These are phyloP conservation scores for Fraxinus sp. DNA, from an alignment of 305 asterid species.

Conservation along the genomic window DNA sequence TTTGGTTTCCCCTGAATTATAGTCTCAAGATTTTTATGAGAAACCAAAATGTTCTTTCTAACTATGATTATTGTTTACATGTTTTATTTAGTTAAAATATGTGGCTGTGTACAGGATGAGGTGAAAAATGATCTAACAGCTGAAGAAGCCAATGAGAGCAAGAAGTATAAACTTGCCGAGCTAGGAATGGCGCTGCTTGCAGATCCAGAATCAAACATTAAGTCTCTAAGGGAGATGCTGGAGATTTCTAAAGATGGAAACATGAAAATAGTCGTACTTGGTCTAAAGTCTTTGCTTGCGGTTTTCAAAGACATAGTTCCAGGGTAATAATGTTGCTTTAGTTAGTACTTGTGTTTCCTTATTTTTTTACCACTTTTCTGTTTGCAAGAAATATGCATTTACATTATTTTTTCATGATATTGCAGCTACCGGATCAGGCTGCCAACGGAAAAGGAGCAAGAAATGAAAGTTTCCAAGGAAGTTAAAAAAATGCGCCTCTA, in stretches of 20 bases:
- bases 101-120: slow-evolving; percentile 53
- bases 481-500: slow-evolving; percentile 70
- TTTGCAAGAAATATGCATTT: slow-evolving; percentile 20
- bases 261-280: slow-evolving; percentile 54
- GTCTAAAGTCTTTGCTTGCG: slow-evolving; percentile 81
- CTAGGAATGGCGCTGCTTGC: slow-evolving; percentile 76
- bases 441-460: slow-evolving; percentile 91
- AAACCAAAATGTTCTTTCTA: neutral
- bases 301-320: slow-evolving; percentile 94
- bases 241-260: slow-evolving; percentile 71
- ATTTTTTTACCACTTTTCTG: slow-evolving; percentile 1
- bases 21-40: neutral
- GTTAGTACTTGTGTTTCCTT: slow-evolving; percentile 18
- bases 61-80: neutral
- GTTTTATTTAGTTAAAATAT: neutral
- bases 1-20: neutral
- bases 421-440: slow-evolving; percentile 86
- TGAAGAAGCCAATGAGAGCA: slow-evolving; percentile 70
- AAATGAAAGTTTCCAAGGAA: slow-evolving; percentile 85
- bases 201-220: slow-evolving; percentile 88
- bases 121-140: slow-evolving; percentile 70
- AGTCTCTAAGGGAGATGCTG: slow-evolving; percentile 76
- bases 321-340: slow-evolving; percentile 52
- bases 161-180: slow-evolving; percentile 81
- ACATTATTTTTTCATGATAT: slow-evolving; percentile 15